These are phyloP conservation scores for Coleophoma eucalyptorum DNA, from an alignment of 2,329 filamentous ascomycete genomes.

Conservation along the genomic window DNA sequence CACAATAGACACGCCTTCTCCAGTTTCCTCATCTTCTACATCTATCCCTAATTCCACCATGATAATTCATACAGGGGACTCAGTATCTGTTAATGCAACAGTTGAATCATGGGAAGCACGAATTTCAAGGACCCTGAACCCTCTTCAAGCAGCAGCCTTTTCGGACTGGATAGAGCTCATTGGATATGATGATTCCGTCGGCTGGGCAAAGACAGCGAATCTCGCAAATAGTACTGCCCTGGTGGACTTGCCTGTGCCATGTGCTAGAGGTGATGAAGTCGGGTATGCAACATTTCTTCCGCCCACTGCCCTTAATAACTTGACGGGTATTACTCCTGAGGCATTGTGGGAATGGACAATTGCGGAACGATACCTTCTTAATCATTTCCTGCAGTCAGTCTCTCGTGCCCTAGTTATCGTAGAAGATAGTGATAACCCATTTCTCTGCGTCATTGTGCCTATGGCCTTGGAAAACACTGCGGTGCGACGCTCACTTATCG, in stretches of 20 bases:
- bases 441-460: not conserved
- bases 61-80: too few relatives aligned
- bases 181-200: not conserved
- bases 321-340: not conserved
- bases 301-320: not conserved
- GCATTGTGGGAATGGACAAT: not conserved
- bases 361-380: slow-evolving; percentile 1
- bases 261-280: not conserved
- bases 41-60: too few relatives aligned
- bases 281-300: not conserved
- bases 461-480: not conserved
- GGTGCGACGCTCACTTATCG: not conserved
- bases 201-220: too few relatives aligned
- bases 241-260: too few relatives aligned
- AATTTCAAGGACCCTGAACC: too few relatives aligned
- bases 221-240: slow-evolving; percentile 1
- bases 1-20: too few relatives aligned
- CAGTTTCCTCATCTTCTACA: not conserved
- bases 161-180: not conserved
- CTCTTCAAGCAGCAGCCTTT: not conserved
- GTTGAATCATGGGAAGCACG: too few relatives aligned
- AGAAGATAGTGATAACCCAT: slow-evolving; percentile 1
- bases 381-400: slow-evolving; percentile 2
- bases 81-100: too few relatives aligned
- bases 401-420: not conserved